Base-by-base conservation (phyloP, 2,329 filamentous ascomycete species). In the Escovopsis weberi region DNA sequence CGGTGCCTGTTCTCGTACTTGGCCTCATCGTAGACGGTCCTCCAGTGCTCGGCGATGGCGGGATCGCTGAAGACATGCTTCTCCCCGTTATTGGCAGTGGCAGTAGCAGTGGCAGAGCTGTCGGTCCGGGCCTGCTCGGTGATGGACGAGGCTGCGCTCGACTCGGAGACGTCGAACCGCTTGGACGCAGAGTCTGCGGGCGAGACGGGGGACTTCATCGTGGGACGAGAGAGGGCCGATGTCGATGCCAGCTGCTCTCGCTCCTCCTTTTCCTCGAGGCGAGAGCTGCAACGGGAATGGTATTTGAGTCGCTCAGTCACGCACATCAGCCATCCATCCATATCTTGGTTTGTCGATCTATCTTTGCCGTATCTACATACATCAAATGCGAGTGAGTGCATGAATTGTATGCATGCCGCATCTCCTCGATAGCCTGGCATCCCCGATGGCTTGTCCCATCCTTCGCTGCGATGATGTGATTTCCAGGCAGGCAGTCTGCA, bases 1-100 rank as follows among this genome's bases (percentile, higher is more conserved):
- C 74, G 64, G 55, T 79, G 75, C 1, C 67, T 60, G 15, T 77
- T 76, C 56, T 81, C 76, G 50, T 80, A 80, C 0, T 57, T 47
- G 2, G 72, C 70, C 6, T 68, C 66, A 47, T 77, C 71, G 46
- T 77, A 78, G 4, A 75, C 53, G 4, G 58, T 58, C 2, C 63
- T 60, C 66, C 72, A 78, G 50, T 72, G 65, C n/a, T 69, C 65
- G 1, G 72, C 70, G 2, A 71, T 59, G 3, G 62, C 59, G 2
- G 69, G 65, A 40, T 75, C 69, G 0, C 65, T 59, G 49, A 78
- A 78, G 33, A 61, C 43, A 38, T 68, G 64, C n/a, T 61, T 56
- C 2, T 55, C 48, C 1, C 49, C 45, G 0, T 55, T 53, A 6
- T 46, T 43, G 19, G 48, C 47, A 7, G 30, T 15, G 26, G n/a